Evolutionary conservation across 257 asterid species (phyloP), one percentile per base, ranked within the genome.

Genomic region (Solanum corneliomulleri): DNA sequence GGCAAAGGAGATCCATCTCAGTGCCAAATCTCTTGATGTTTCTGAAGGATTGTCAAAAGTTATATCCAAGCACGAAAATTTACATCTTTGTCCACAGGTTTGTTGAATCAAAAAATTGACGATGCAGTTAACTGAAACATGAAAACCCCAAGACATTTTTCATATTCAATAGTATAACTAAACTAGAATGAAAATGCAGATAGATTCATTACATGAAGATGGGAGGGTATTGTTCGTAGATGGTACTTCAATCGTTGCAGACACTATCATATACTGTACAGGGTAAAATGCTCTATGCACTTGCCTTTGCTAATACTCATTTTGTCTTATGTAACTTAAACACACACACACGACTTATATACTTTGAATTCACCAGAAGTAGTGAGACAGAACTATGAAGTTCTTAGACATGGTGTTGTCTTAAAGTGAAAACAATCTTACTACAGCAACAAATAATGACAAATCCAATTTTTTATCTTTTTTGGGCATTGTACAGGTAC

Each of bases 221-320:
- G 99, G 99, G 56, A 88, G 86, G 58, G 98, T 96, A 85, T 21
- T 89, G 86, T 96, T 96, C 86, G 85, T 70, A 20, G 96, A 96
- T 87, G 96, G 95, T 71, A 91, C 95, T 74, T 92, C 88, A 87
- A 77, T 87, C 29, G 80, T 84, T 77, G 98, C 98, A 23, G 97
- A 96, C 90, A 91, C 97, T n/a, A 87, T 96, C 87, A 91, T 96
- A 87, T 96, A 96, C 82, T 94, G 98, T 90, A 95, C 99, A 16
- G 99, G 99, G 98, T 96, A 92, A 45, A 72, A 42, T 11, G n/a
- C 85, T 13, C 23, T 25, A 47, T 27, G 25, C 41, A 47, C 64
- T 78, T 27, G 66, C 20, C 82, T 74, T 21, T 37, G 52, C 58
- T 66, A 74, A 37, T 37, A 72, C 81, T 72, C 81, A 20, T 70